Base-by-base conservation (phyloP, 2,329 filamentous ascomycete species). In the Fusarium compactum region DNA sequence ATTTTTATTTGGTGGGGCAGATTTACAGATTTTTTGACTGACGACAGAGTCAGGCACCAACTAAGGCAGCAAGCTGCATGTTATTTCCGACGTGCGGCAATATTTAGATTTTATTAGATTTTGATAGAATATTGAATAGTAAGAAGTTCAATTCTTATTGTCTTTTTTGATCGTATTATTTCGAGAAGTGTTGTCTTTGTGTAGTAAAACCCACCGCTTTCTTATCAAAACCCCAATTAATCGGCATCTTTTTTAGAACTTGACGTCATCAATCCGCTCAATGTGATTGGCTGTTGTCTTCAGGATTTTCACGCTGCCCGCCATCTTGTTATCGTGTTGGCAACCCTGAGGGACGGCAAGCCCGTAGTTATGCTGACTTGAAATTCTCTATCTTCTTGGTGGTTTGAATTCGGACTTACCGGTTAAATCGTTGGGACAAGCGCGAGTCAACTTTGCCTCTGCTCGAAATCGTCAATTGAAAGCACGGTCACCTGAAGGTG, bases 1-100 rank as follows among this genome's bases (percentile, higher is more conserved):
- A 79, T 78, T 80, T 80, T 80, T 74, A 75, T 76, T 71, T 79
- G 75, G 80, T 80, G 80, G 80, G 79, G 79, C 78, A 71, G 62
- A 62, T 75, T 78, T 76, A 76, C 75, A 78, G 76, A 78, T 76
- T 77, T 80, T 78, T 79, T 76, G 76, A 62, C 69, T 71, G 72
- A 76, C 69, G 72, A 72, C 55, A 62, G 58, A 69, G 70, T 79
- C 76, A 80, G 78, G 78, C 78, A 80, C 73, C 77, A 78, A 80
- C 72, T 78, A 77, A 79, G 77, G 77, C 77, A 78, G 62, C 67
- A 77, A 78, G 32, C n/a, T 47, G 27, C 25, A 51, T 60, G 22
- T 34, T 55, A 55, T 63, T 63, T 46, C 34, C 43, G 58, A 34
- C 22, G 24, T 43, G 61, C 45, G 20, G 22, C 40, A 38, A 29